phyloP scores from a whole-genome alignment of 495 filamentous ascomycete species.

The Talaromyces proteolyticus region DNA sequence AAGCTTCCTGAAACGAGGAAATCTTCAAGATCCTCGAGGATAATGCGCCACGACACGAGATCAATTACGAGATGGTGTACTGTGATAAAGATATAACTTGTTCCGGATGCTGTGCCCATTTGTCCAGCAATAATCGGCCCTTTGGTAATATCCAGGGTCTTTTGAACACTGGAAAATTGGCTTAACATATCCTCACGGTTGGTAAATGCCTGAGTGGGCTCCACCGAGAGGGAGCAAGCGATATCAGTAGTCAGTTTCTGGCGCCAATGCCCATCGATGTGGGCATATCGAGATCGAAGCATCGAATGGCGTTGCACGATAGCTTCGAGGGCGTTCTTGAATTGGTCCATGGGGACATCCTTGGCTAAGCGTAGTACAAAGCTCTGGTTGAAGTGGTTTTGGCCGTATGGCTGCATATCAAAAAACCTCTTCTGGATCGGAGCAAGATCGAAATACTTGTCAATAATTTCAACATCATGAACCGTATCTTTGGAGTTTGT shows the following conservation, averaged over 20 bases:
- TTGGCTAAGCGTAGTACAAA: slow-evolving; percentile 45
- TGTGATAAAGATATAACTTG: slow-evolving; percentile 39
- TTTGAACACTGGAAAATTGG: slow-evolving; percentile 9
- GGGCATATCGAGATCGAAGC: slow-evolving; percentile 51
- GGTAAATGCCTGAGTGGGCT: neutral
- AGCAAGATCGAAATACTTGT: slow-evolving; percentile 46
- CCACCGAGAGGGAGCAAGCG: slow-evolving; percentile 9
- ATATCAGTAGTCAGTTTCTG: slow-evolving; percentile 14
- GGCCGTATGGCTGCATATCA: slow-evolving; percentile 28
- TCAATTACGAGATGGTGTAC: slow-evolving; percentile 54
- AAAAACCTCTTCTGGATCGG: slow-evolving; percentile 62
- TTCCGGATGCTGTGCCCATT: slow-evolving; percentile 28
- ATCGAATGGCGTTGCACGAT: slow-evolving; percentile 55
- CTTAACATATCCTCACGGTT: neutral
- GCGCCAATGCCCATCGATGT: slow-evolving; percentile 14
- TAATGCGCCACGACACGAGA: slow-evolving; percentile 50
- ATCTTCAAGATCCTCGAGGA: slow-evolving; percentile 48
- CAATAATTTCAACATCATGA: slow-evolving; percentile 9
- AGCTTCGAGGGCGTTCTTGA: slow-evolving; percentile 39
- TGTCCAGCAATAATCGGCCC: slow-evolving; percentile 19
- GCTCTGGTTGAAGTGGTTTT: slow-evolving; percentile 57
- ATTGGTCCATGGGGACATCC: slow-evolving; percentile 25
- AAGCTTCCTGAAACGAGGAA: slow-evolving; percentile 30
- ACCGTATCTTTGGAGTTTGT: neutral
- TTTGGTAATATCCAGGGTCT: slow-evolving; percentile 12